Evolutionary conservation across 2,329 filamentous ascomycete species (phyloP).

Genomic region (Dissoconium aciculare): DNA sequence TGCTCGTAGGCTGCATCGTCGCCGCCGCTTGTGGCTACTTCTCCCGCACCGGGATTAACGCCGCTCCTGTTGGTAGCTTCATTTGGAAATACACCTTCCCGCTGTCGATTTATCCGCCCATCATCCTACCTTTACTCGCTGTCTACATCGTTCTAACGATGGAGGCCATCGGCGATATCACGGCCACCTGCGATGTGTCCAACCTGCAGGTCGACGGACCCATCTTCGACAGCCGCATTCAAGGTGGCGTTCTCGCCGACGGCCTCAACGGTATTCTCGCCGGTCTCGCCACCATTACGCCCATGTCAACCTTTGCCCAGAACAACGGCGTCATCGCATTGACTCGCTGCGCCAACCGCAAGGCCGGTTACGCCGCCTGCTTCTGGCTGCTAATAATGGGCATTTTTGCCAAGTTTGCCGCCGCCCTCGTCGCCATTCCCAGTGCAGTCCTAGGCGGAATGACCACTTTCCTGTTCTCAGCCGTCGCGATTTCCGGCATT

Average conservation of each 20-base stretch:
- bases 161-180: conserved; percentile 46
- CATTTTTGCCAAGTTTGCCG: conserved; percentile 70
- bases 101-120: conserved; percentile 53
- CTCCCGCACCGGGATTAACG: conserved; percentile 53
- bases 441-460: conserved; percentile 34
- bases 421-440: conserved; percentile 63
- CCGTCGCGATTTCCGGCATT: conserved; percentile 63
- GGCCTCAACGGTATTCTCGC: conserved; percentile 55
- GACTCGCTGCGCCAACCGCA: conserved; percentile 66
- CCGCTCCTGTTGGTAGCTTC: conserved; percentile 57
- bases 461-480: conserved; percentile 64
- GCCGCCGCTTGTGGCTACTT: conserved; percentile 68
- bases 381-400: conserved; percentile 69
- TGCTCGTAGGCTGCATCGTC: conserved; percentile 64
- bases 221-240: conserved; percentile 60
- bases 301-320: conserved; percentile 67
- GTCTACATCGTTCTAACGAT: conserved; percentile 56
- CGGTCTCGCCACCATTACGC: conserved; percentile 63
- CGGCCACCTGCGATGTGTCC: conserved; percentile 64
- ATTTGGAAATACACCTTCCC: conserved; percentile 69
- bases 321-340: conserved; percentile 77
- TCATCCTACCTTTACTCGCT: conserved; percentile 54
- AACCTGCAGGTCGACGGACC: conserved; percentile 57
- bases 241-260: conserved; percentile 65
- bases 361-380: conserved; percentile 63